Base-by-base conservation (phyloP, 2,329 filamentous ascomycete species). In the Akanthomyces uredinophilus region DNA sequence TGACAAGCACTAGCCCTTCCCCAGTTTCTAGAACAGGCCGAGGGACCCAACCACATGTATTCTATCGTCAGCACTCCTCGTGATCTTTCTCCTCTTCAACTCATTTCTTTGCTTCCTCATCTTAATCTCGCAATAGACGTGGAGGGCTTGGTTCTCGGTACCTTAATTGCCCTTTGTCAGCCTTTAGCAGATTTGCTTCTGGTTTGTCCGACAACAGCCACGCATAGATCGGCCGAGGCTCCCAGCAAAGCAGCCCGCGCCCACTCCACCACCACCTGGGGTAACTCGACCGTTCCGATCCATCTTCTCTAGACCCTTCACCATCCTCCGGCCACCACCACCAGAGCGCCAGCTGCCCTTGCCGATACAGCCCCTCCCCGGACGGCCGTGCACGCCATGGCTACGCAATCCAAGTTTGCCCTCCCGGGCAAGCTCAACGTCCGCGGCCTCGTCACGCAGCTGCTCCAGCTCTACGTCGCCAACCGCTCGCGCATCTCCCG, bases 401-500 rank as follows among this genome's bases (percentile, higher is more conserved):
- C 54, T 13, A 43, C 54, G 41, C 60, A 64, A 24, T 49, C 46
- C 62, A 64, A 60, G 50, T 57, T 57, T 41, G 50, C 57, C 62
- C 47, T 60, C 39, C 39, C 87, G 44, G 74, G 77, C 49, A 75
- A 82, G 64, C 13, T 55, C 56, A 87, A 85, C 63, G 71, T 93
- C 70, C 85, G 87, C 69, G 80, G 81, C 71, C 75, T 89, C 68
- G 75, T 93, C 71, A 81, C 85, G 64, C 82, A 87, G 67, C 78
- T 96, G 65, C 88, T 88, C 3, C 75, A 81, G 56, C 82, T 92
- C 54, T 96, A 96, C 76, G 81, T 94, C 65, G 82, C 84, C 65
- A 87, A 96, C 76, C 90, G 92, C 68, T 91, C 87, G 56, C 86
- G 86, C 67, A 92, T 96, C 74, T 94, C 91, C 24, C 88, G 91